Conservation (phyloP, 2,329 filamentous ascomycete genomes). For the Stylonectria norvegica region DNA sequence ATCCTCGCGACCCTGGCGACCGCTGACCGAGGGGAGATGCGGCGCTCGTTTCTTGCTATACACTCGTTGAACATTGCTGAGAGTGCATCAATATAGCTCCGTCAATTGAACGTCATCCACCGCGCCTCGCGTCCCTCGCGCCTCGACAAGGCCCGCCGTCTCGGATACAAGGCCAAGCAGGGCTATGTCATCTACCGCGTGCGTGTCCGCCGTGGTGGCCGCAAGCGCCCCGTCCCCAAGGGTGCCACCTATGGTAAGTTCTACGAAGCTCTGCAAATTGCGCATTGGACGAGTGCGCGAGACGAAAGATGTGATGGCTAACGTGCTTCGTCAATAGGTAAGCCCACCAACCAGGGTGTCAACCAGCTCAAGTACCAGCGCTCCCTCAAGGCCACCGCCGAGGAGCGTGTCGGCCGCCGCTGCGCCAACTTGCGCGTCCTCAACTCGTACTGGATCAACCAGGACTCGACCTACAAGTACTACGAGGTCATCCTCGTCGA, state of each 20-base stretch:
- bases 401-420: constrained; percentile 99
- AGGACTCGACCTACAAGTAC: constrained; percentile 99
- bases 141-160: constrained; percentile 99
- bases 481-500: constrained; percentile 99
- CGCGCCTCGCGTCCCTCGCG: constrained; percentile 96
- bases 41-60: constrained; percentile 63
- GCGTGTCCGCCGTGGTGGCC: constrained; percentile 96
- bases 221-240: constrained; percentile 95
- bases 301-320: not conserved
- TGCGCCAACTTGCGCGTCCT: constrained; percentile 99
- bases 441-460: constrained; percentile 99
- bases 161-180: constrained; percentile 99
- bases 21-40: constrained; percentile 8
- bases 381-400: constrained; percentile 93
- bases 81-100: constrained; percentile 99
- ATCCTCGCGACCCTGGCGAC: constrained; percentile 10
- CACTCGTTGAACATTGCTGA: constrained; percentile 99
- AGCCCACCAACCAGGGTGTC: constrained; percentile 99
- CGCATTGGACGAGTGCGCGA: not conserved
- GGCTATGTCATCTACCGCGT: constrained; percentile 99
- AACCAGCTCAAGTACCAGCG: constrained; percentile 99
- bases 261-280: not conserved
- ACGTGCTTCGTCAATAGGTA: constrained; percentile 59
- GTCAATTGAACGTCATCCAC: constrained; percentile 99
- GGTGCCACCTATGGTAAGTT: constrained; percentile 95